Evolutionary conservation across 2,329 filamentous ascomycete species (phyloP), one percentile per base, ranked within the genome.

Genomic region (Coniochaeta sp.): DNA sequence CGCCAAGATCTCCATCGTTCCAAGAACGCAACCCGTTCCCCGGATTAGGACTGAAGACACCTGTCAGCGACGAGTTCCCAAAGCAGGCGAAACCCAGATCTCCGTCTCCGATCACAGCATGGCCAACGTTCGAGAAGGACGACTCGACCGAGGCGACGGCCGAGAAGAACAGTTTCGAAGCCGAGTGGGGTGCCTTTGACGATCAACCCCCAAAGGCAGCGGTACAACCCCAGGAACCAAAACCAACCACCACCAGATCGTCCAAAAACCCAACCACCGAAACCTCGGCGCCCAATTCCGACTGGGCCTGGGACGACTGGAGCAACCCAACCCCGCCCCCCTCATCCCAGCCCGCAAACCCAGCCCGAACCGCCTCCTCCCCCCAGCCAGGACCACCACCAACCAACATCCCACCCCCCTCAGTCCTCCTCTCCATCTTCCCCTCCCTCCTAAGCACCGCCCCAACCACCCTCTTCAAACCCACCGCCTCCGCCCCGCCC

Each of bases 381-480:
- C 57, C 61, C 33, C 57, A 63, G 40, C 72, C 6, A 1, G 34
- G 56, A 5, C 76, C 79, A 26, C 89, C 91, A 6, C 92, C 92
- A 6, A 91, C 87, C 19, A 97, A 96, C 69, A 86, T 97, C 8
- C 93, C 93, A 11, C 93, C 93, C 5, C 93, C 93, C 1, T 90
- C 90, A 0, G 81, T 96, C 22, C 79, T 98, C 16, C 80, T 98
- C 24, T 87, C 89, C 9, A 73, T 91, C 8, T 91, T 96, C 65
- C 86, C 90, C 0, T 78, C 83, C 8, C 76, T 96, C 6, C 84
- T 96, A 62, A 79, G 83, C 22, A 78, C 87, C 31, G 87, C 88
- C 5, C 83, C 87, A 63, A 76, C 81, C 19, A 78, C 80, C 24
- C 79, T 93, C 1, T 87, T 91, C 71, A 84, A 85, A 65, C 84